Evolutionary conservation across 345 rosid species (phyloP).

Genomic region (Corchorus capsularis): DNA sequence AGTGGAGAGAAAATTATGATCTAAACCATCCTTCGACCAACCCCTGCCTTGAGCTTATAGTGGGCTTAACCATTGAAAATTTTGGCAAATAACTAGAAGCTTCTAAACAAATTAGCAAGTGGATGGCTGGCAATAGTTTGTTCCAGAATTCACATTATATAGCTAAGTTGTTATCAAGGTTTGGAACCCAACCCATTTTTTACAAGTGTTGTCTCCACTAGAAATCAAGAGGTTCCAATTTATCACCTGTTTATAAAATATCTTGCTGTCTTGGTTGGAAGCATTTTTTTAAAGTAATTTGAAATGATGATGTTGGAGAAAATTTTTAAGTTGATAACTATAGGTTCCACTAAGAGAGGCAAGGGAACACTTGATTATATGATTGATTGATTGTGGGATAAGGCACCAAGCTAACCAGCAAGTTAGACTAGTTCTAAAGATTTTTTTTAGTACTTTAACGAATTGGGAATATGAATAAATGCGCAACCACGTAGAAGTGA

Average conservation of each 20-base stretch:
- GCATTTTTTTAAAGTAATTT: not conserved
- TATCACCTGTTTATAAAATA: not conserved
- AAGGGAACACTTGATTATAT: not conserved
- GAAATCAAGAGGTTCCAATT: not conserved
- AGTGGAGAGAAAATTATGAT: not conserved
- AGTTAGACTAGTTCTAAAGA: not conserved
- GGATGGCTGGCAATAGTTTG: not conserved
- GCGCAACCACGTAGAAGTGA: no score
- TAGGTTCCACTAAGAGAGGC: not conserved
- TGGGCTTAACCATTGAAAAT: not conserved
- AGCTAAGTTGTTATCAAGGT: not conserved
- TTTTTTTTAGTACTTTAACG: no score
- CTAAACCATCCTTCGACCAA: not conserved
- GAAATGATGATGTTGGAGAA: not conserved
- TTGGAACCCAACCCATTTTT: not conserved
- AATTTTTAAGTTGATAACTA: not conserved
- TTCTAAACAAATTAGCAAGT: not conserved
- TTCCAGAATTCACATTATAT: not conserved
- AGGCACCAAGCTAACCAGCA: not conserved
- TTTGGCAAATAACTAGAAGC: not conserved
- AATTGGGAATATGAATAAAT: no score
- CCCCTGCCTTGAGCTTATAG: not conserved
- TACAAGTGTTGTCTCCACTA: not conserved
- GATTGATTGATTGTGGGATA: not conserved
- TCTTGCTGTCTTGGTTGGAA: no score